Percentiles rank a stretch among this genome's conserved stretches.
These are phyloP conservation scores for Moricandia arvensis DNA, from an alignment of 345 rosid species.

Conservation along the genomic window DNA sequence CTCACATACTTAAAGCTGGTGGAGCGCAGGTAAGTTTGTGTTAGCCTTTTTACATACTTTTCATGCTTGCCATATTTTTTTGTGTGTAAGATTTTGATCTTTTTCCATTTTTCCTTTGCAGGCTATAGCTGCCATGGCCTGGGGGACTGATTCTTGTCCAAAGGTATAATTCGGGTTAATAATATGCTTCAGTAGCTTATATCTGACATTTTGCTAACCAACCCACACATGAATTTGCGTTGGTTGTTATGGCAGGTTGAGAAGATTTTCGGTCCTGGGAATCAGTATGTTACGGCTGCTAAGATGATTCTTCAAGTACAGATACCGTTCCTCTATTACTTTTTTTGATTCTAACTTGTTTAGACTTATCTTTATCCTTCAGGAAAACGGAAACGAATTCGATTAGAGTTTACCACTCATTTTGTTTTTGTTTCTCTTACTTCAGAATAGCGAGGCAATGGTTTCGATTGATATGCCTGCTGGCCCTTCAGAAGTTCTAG, in stretches of 20 bases:
- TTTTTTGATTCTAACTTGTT: neutral
- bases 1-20: conserved; percentile 93
- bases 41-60: neutral
- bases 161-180: conserved; percentile 50
- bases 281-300: conserved; percentile 95
- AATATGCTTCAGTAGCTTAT: neutral
- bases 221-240: neutral
- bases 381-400: too few species aligned
- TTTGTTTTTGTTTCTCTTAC: neutral
- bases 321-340: conserved; percentile 4
- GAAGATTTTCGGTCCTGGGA: conserved; percentile 92
- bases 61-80: neutral
- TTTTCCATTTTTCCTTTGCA: conserved; percentile 30
- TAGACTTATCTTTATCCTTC: too few species aligned
- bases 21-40: conserved; percentile 77
- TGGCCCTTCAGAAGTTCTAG: conserved; percentile 96
- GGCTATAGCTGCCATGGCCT: conserved; percentile 97
- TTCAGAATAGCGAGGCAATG: conserved; percentile 98
- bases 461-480: conserved; percentile 99
- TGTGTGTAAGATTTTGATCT: neutral
- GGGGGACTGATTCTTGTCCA: conserved; percentile 97
- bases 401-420: too few species aligned
- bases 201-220: neutral
- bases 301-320: conserved; percentile 93
- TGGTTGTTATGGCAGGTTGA: conserved; percentile 57